Evolutionary conservation across 163 green algal species (phyloP).

Genomic region (Volvox carteri): DNA sequence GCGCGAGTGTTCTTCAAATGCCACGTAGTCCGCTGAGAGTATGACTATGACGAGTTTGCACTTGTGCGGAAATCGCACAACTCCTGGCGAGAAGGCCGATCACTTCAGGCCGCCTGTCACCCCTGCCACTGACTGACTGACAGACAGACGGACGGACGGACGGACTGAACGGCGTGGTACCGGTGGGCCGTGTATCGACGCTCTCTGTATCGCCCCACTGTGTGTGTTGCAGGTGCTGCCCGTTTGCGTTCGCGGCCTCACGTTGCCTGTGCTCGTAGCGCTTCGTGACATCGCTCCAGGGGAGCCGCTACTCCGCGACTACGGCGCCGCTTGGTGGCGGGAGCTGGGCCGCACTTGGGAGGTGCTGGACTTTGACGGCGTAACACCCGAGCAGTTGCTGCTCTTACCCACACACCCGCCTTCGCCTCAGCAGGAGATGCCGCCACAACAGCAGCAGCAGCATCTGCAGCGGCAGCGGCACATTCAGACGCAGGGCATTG

Average conservation of each 20-base stretch:
- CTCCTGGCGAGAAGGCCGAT: too few species aligned
- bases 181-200: too few species aligned
- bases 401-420: background rate
- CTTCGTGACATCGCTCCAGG: slow-evolving; percentile 16
- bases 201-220: too few species aligned
- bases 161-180: too few species aligned
- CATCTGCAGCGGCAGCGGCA: background rate
- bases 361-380: slow-evolving; percentile 27
- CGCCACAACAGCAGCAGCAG: background rate
- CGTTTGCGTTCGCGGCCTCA: slow-evolving; percentile 12
- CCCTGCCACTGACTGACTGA: too few species aligned
- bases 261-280: slow-evolving; percentile 39
- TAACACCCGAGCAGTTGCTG: background rate
- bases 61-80: too few species aligned
- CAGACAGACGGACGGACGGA: too few species aligned
- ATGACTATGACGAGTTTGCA: too few species aligned
- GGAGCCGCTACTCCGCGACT: slow-evolving; percentile 33
- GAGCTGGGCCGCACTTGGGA: background rate
- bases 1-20: too few species aligned
- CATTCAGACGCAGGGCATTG: background rate
- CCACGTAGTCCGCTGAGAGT: too few species aligned
- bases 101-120: too few species aligned
- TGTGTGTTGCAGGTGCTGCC: slow-evolving; percentile 25
- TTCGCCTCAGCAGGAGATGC: too few species aligned
- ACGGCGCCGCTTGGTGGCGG: slow-evolving; percentile 36